These are phyloP conservation scores for Xanthoconium separans DNA, from an alignment of 1,284 basidiomycete species.

Conservation along the genomic window DNA sequence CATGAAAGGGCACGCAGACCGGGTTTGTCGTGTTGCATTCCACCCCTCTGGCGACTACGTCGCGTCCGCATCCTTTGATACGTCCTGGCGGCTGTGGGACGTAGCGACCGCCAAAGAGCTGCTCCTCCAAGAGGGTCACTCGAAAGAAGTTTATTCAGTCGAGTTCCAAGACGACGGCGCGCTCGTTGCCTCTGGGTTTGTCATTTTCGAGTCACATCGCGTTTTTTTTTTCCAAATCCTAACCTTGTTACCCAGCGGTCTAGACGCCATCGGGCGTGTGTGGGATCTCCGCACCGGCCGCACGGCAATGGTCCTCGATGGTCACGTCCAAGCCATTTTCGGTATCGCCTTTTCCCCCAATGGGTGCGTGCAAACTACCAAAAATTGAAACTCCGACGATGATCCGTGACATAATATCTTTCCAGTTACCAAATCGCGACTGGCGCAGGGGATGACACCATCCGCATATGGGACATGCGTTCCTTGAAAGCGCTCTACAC, in stretches of 20 bases:
- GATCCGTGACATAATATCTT: constrained; percentile 15
- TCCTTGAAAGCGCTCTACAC: constrained; percentile 91
- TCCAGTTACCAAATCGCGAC: constrained; percentile 93
- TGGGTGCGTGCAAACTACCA: constrained; percentile 55
- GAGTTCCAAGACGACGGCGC: constrained; percentile 97
- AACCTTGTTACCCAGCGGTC: constrained; percentile 57
- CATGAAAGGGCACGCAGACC: constrained; percentile 85
- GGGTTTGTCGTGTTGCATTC: constrained; percentile 92
- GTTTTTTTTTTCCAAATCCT: neutral
- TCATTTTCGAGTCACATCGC: neutral
- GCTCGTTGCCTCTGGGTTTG: constrained; percentile 85
- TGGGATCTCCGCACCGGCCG: constrained; percentile 96
- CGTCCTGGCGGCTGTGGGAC: constrained; percentile 99
- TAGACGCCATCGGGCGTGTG: constrained; percentile 95
- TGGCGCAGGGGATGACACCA: constrained; percentile 95
- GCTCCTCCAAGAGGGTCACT: constrained; percentile 94
- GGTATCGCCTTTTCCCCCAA: constrained; percentile 94
- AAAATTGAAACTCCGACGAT: constrained; percentile 6
- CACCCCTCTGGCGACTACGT: constrained; percentile 94
- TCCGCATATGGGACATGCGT: constrained; percentile 98
- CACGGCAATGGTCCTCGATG: constrained; percentile 98
- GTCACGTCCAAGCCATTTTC: constrained; percentile 93
- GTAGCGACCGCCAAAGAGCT: constrained; percentile 79
- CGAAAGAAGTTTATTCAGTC: constrained; percentile 93
- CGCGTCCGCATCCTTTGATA: constrained; percentile 95